These are phyloP conservation scores for Thyridium curvatum DNA, from an alignment of 2,329 filamentous ascomycete species.

Conservation along the genomic window DNA sequence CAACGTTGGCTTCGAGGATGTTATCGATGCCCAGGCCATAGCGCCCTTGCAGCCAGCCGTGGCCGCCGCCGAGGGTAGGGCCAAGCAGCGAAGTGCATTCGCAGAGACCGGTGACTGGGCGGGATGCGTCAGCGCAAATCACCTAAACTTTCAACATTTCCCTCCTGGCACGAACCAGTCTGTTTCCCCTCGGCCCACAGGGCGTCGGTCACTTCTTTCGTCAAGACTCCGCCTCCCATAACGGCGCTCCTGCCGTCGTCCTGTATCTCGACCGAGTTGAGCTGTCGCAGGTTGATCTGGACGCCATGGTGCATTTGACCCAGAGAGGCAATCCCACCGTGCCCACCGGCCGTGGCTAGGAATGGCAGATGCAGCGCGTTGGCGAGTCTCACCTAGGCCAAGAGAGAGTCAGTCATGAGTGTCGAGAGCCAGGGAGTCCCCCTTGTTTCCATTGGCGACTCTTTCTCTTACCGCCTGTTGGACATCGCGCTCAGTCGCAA, in stretches of 20 bases:
- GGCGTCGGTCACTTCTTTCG: slow-evolving; percentile 48
- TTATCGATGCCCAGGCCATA: slow-evolving; percentile 44
- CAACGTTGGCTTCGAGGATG: slow-evolving; percentile 29
- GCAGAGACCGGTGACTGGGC: too few species aligned
- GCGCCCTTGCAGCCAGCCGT: slow-evolving; percentile 47
- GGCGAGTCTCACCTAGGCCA: slow-evolving; percentile 23
- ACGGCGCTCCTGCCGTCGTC: slow-evolving; percentile 33
- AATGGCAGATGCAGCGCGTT: slow-evolving; percentile 37
- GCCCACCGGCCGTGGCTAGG: slow-evolving; percentile 48
- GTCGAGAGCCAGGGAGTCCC: too few species aligned
- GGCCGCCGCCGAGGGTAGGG: slow-evolving; percentile 51
- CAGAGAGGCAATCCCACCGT: slow-evolving; percentile 43
- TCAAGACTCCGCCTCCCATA: slow-evolving; percentile 44
- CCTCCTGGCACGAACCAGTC: too few species aligned
- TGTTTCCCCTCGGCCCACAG: slow-evolving; percentile 33
- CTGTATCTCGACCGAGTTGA: slow-evolving; percentile 45
- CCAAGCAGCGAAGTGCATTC: slow-evolving; percentile 44
- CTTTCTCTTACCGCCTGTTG: too few species aligned
- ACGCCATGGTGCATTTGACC: slow-evolving; percentile 34
- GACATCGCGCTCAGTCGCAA: too few species aligned
- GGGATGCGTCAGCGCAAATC: too few species aligned
- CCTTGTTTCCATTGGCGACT: too few species aligned
- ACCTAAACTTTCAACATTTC: too few species aligned
- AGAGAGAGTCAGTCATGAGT: too few species aligned
- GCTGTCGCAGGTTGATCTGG: slow-evolving; percentile 46